These are phyloP conservation scores for Xylaria sp. DNA, from an alignment of 2,329 filamentous ascomycete genomes.

Conservation along the genomic window DNA sequence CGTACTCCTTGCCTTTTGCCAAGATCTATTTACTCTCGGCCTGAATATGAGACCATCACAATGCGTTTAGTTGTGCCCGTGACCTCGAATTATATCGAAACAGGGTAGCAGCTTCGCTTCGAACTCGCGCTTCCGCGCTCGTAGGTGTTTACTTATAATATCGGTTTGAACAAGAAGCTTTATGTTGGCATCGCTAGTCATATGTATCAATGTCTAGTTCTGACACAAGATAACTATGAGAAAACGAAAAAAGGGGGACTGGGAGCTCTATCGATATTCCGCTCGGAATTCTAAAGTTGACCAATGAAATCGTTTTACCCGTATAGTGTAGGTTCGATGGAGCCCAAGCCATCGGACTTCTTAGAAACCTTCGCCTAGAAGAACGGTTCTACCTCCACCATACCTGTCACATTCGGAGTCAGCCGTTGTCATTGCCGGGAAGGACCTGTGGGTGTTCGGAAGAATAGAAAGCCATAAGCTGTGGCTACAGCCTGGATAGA, in stretches of 20 bases:
- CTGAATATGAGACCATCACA: background rate
- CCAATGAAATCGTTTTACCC: background rate
- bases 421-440: slow-evolving; percentile 4
- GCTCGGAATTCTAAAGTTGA: background rate
- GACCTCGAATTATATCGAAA: background rate
- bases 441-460: background rate
- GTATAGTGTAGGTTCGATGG: background rate
- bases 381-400: slow-evolving; percentile 76
- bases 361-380: slow-evolving; percentile 65
- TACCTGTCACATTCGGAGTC: slow-evolving; percentile 52
- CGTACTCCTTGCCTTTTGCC: background rate
- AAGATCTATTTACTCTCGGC: background rate
- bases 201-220: background rate
- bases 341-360: background rate
- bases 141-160: background rate
- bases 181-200: background rate
- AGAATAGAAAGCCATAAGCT: background rate
- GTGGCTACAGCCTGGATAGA: background rate
- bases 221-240: background rate
- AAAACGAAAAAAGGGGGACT: background rate
- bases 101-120: background rate
- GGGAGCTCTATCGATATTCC: background rate
- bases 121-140: background rate
- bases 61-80: background rate
- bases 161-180: background rate